phyloP scores from a whole-genome alignment of 2,329 filamentous ascomycete genomes.

The Leptographium lundbergii region DNA sequence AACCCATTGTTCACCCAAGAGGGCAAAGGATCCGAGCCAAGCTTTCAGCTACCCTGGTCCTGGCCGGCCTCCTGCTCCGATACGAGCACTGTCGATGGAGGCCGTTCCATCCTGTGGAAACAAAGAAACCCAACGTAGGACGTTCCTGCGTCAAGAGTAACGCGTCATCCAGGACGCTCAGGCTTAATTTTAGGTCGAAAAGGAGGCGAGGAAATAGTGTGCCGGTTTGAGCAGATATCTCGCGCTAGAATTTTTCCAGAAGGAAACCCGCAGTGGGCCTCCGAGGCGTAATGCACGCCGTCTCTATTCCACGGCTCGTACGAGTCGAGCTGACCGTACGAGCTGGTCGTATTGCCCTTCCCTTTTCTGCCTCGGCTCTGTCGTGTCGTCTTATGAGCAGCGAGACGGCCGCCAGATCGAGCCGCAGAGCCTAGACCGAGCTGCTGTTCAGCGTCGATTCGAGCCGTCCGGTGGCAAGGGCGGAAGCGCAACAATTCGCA shows the following conservation, averaged over 20 bases:
- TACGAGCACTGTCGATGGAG: not conserved
- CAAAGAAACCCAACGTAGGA: not conserved
- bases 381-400: not conserved
- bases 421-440: not conserved
- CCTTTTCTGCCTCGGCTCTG: not conserved
- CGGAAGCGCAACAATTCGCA: not conserved
- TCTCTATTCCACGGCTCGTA: not conserved
- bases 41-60: not conserved
- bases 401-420: not conserved
- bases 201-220: not conserved
- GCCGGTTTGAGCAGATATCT: not conserved
- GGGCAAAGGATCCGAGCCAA: not conserved
- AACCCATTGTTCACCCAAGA: not conserved
- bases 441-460: not conserved
- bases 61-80: not conserved
- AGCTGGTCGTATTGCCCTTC: not conserved
- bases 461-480: not conserved
- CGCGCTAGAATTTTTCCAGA: constrained; percentile 4
- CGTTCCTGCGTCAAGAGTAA: not conserved
- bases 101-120: not conserved
- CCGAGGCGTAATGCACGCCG: not conserved
- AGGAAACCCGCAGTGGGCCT: not conserved
- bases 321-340: not conserved
- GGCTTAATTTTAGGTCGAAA: not conserved
- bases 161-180: not conserved